Base-by-base conservation (phyloP, 768 basidiomycete genomes). In the Holtermannia corniformis region DNA sequence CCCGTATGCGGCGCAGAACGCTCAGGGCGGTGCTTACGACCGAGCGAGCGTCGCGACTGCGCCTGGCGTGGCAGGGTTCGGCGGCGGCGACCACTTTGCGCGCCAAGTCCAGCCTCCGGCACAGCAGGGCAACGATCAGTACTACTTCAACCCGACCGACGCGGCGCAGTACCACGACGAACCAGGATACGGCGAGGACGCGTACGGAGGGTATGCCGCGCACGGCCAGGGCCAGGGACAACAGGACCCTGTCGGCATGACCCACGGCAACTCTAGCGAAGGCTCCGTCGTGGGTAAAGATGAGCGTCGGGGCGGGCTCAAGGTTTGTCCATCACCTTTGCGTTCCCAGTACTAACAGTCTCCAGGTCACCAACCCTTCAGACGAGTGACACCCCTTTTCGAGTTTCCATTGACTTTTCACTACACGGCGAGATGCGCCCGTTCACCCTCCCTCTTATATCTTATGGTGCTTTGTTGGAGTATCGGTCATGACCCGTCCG, bases 91-190 rank as follows among this genome's bases (percentile, higher is more conserved):
- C 32, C 32, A 37, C 32, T 37, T 37, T 37, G 32, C 32, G 7
- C 46, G 25, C 13, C 20, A 26, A 20, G 58, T 44, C 14, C 27
- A 59, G 28, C 56, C 51, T 21, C 56, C 40, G 3, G 57, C 43
- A 49, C 52, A 59, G 14, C 57, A 57, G 32, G 57, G 57, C 24
- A 37, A 7, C 32, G 32, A 37, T 16, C 32, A 7, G 32, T 64
- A 65, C 41, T 68, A 68, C 47, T 65, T 62, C 47, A 62, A 68
- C 49, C 64, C 64, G 32, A 51, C 42, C 5, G 47, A 64, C 40
- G 62, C 62, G 19, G 50, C 28, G 5, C 50, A 60, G 42, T 65
- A 68, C 44, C n/a, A 32, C 0, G 65, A 67, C 43, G 52, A 49
- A 0, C n/a, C 50, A 2, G 44, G 49, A 26, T 40, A 44, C 11